Base-by-base conservation (phyloP, 805 yeast species). In the Candida qinlingensis region DNA sequence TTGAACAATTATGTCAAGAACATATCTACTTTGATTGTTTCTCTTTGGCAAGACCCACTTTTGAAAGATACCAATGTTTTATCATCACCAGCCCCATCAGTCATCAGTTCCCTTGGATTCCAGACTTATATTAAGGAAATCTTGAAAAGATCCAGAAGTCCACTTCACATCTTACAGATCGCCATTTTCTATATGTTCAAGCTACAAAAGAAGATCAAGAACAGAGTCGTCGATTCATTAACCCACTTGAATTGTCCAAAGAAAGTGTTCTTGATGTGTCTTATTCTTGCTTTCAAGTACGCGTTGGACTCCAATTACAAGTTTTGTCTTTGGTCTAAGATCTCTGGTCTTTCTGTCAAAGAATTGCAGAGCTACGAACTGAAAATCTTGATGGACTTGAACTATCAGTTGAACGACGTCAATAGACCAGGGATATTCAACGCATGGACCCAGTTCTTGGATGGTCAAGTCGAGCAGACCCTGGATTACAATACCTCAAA, bases 211-310 rank as follows among this genome's bases (percentile, higher is more conserved):
- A 45, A 54, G 38, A 54, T 62, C 46, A 55, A 50, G 10, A 12
- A 33, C 9, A 37, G 52, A 33, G 36, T 41, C 26, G 34, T 27
- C 30, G 30, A 42, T 9, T 27, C 37, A 7, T 28, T 44, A 9
- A 27, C 25, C 6, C 37, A 36, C 26, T 40, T 56, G 6, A 37
- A 41, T 25, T 82, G 86, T 58, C 83, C 89, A 7, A 81, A 86
- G 56, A 78, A 85, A 52, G 74, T 81, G 39, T 82, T 88, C 53
- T 71, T 88, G 51, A 76, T 83, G 2, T 76, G 87, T 58, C 63
- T 88, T 46, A 85, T 87, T 46, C 68, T 88, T 37, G 82, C 94
- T 4, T 77, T 83, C 45, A 88, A 88, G 62, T 86, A 81, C 63
- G 71, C 76, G 51, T 88, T 82, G 60, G 96, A 88, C 65, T 77